phyloP scores from a whole-genome alignment of 176 grass and related monocot genomes.

The Aegilops longissima region DNA sequence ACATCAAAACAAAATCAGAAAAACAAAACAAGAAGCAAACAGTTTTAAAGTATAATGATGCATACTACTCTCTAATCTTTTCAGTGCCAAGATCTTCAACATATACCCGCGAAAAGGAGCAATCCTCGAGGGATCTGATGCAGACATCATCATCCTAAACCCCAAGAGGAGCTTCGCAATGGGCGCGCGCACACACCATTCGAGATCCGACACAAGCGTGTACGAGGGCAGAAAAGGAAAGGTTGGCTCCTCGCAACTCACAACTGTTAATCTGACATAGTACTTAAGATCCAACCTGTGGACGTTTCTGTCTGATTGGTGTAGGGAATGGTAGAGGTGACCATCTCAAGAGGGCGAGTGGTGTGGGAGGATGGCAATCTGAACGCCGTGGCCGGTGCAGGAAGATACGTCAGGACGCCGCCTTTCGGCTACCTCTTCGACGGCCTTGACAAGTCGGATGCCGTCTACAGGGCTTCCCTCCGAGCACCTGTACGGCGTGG shows the following conservation, averaged over 20 bases:
- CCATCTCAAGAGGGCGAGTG: conserved; percentile 76
- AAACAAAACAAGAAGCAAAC: neutral
- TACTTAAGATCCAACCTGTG: neutral
- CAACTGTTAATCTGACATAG: neutral
- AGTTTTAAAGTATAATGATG: neutral
- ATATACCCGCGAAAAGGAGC: conserved; percentile 91
- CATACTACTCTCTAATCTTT: conserved; percentile 13
- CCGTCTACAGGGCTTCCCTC: conserved; percentile 64
- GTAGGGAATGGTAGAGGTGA: conserved; percentile 90
- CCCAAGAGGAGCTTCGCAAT: conserved; percentile 70
- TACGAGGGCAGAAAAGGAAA: conserved; percentile 81
- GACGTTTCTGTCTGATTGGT: neutral
- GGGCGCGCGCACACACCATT: conserved; percentile 66
- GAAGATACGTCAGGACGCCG: conserved; percentile 64
- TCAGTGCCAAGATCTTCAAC: conserved; percentile 93
- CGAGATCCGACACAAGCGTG: conserved; percentile 82
- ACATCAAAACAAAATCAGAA: neutral
- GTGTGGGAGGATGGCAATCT: conserved; percentile 78
- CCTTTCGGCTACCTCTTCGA: conserved; percentile 88
- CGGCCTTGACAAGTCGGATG: conserved; percentile 75
- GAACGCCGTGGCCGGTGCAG: conserved; percentile 64
- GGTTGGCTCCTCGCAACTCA: conserved; percentile 35
- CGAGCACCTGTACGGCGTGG: conserved; percentile 62
- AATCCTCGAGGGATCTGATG: conserved; percentile 89
- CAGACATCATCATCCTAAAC: conserved; percentile 86